Evolutionary conservation across 2,329 filamentous ascomycete species (phyloP).

Genomic region (Thelonectria discophora): DNA sequence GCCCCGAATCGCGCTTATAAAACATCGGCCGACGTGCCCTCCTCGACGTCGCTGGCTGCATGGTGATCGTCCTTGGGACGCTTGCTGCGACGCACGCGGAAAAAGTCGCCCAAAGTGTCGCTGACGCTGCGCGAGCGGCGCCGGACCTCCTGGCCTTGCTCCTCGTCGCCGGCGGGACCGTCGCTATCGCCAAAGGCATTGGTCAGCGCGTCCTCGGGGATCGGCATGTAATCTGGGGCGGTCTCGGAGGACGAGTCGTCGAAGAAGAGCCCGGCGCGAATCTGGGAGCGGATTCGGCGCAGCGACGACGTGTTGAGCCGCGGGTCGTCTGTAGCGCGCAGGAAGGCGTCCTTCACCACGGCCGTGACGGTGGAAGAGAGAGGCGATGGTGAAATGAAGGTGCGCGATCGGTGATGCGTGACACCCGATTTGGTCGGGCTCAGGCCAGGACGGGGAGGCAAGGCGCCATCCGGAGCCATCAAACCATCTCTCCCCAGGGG

Average conservation of each 20-base stretch:
- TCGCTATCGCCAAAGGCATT: slow-evolving; percentile 33
- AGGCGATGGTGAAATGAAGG: slow-evolving; percentile 67
- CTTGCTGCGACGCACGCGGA: slow-evolving; percentile 49
- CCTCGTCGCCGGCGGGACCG: slow-evolving; percentile 21
- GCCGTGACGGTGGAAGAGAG: slow-evolving; percentile 67
- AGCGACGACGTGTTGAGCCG: slow-evolving; percentile 54
- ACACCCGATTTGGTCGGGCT: slow-evolving; percentile 43
- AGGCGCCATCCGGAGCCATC: slow-evolving; percentile 37
- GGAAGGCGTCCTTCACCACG: slow-evolving; percentile 64
- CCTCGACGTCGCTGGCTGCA: slow-evolving; percentile 34
- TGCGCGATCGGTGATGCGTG: slow-evolving; percentile 49
- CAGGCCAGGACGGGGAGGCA: slow-evolving; percentile 42
- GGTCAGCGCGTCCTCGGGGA: slow-evolving; percentile 40
- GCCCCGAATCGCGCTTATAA: background rate
- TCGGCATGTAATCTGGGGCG: background rate
- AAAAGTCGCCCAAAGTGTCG: slow-evolving; percentile 53
- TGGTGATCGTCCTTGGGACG: slow-evolving; percentile 39
- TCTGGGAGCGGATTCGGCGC: slow-evolving; percentile 58
- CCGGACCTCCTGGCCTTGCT: slow-evolving; percentile 34
- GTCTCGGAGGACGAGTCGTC: slow-evolving; percentile 51
- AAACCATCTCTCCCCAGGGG: slow-evolving; percentile 43
- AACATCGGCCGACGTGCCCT: slow-evolving; percentile 21
- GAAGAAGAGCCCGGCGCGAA: slow-evolving; percentile 65
- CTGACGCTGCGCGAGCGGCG: slow-evolving; percentile 52
- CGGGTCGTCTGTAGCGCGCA: slow-evolving; percentile 55